Percentiles rank a stretch among this genome's conserved stretches.
These are phyloP conservation scores for Farysia itapuensis DNA, from an alignment of 1,284 basidiomycete species.

Conservation along the genomic window DNA sequence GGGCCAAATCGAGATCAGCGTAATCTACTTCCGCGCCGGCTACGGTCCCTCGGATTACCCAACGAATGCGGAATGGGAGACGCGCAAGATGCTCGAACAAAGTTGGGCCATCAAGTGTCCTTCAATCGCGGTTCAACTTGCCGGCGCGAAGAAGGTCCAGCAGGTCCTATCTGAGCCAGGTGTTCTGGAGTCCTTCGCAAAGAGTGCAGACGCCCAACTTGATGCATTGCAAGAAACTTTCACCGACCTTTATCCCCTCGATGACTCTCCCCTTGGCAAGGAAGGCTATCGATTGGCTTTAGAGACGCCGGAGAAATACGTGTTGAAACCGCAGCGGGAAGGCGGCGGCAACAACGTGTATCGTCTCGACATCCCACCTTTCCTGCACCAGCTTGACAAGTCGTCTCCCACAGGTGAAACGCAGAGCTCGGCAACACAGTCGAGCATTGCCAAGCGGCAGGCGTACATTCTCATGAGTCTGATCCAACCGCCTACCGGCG, in stretches of 20 bases:
- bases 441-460: conserved; percentile 45
- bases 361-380: conserved; percentile 75
- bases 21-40: conserved; percentile 83
- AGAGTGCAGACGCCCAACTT: neutral
- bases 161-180: conserved; percentile 78
- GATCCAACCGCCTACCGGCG: conserved; percentile 73
- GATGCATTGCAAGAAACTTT: conserved; percentile 29
- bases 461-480: conserved; percentile 95
- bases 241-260: conserved; percentile 58
- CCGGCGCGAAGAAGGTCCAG: conserved; percentile 94
- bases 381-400: conserved; percentile 65
- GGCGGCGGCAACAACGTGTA: conserved; percentile 98
- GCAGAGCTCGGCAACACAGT: conserved; percentile 65
- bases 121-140: conserved; percentile 83
- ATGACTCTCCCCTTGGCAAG: conserved; percentile 61
- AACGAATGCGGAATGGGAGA: conserved; percentile 68
- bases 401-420: neutral
- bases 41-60: conserved; percentile 85
- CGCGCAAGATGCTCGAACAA: conserved; percentile 75
- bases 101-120: conserved; percentile 91
- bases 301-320: conserved; percentile 67
- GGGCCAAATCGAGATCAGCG: conserved; percentile 69
- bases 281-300: conserved; percentile 67
- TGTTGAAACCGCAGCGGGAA: conserved; percentile 93
- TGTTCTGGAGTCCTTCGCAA: conserved; percentile 71